Evolutionary conservation across 2,329 filamentous ascomycete genomes (phyloP).

Genomic region (Alternaria alternata): DNA sequence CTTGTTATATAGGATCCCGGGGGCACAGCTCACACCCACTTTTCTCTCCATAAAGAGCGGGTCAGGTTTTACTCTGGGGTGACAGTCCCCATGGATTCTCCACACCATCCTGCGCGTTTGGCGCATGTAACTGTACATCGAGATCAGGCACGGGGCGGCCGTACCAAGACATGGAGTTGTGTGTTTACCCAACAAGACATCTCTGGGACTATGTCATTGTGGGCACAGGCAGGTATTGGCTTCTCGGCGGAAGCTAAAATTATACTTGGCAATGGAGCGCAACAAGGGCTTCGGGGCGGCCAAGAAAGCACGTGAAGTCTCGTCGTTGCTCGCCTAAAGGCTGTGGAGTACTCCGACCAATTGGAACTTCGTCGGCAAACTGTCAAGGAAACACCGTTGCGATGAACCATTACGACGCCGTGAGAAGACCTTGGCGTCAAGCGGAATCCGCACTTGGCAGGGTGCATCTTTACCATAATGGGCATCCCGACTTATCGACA

Average conservation of each 20-base stretch:
- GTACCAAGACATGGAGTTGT: conserved; percentile 20
- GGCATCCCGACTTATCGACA: conserved; percentile 14
- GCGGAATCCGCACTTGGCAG: conserved; percentile 21
- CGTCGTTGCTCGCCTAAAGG: conserved; percentile 7
- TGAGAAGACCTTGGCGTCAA: conserved; percentile 18
- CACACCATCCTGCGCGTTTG: conserved; percentile 27
- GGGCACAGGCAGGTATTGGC: conserved; percentile 26
- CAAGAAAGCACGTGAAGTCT: conserved; percentile 20
- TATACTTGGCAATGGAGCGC: conserved; percentile 30
- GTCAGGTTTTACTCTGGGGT: conserved; percentile 9
- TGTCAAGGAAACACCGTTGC: neutral
- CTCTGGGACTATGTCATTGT: conserved; percentile 41
- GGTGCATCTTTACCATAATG: conserved; percentile 13
- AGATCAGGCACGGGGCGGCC: conserved; percentile 16
- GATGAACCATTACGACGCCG: conserved; percentile 12
- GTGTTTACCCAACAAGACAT: conserved; percentile 13
- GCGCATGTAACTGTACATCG: conserved; percentile 37
- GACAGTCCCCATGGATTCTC: conserved; percentile 24
- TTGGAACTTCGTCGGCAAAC: neutral
- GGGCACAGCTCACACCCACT: conserved; percentile 11
- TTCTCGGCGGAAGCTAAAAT: conserved; percentile 27
- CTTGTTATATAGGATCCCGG: conserved; percentile 24
- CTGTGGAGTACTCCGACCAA: conserved; percentile 8
- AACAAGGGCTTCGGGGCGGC: conserved; percentile 13
- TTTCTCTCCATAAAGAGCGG: conserved; percentile 20